phyloP scores from a whole-genome alignment of 805 yeast species.

The Metschnikowia borealis region DNA sequence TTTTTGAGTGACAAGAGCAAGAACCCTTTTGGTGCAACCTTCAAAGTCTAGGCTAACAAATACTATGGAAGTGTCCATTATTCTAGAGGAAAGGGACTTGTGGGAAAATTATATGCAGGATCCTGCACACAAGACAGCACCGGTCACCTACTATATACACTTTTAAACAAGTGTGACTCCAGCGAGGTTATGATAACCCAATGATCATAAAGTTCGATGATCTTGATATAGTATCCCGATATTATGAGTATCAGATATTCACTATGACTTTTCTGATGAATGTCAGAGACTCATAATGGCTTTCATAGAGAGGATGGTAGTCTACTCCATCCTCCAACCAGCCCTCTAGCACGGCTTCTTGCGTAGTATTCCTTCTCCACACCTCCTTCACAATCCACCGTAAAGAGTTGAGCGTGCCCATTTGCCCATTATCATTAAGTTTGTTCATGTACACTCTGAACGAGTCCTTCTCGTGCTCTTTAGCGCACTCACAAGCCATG shows the following conservation, averaged over 20 bases:
- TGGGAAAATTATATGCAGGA: too few relatives aligned
- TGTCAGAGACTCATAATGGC: too few relatives aligned
- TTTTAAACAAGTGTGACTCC: too few relatives aligned
- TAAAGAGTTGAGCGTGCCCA: conserved; percentile 50
- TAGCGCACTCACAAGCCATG: conserved; percentile 42
- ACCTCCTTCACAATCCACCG: conserved; percentile 40
- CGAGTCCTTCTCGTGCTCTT: conserved; percentile 26
- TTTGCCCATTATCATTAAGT: conserved; percentile 45
- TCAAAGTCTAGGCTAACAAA: neutral
- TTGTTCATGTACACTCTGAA: conserved; percentile 35
- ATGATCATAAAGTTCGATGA: too few relatives aligned
- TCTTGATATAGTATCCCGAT: too few relatives aligned
- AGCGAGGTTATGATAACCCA: too few relatives aligned
- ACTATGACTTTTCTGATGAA: too few relatives aligned
- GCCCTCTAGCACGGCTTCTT: conserved; percentile 42
- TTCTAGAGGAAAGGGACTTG: too few relatives aligned
- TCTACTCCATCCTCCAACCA: conserved; percentile 53
- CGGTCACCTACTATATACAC: too few relatives aligned
- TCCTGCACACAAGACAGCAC: too few relatives aligned
- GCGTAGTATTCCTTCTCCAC: conserved; percentile 42
- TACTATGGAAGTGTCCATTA: too few relatives aligned
- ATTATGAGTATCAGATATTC: too few relatives aligned
- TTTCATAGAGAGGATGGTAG: conserved; percentile 36
- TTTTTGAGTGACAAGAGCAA: conserved; percentile 11
- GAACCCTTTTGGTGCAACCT: neutral